Conservation (phyloP, 2,329 filamentous ascomycete genomes). For the Capronia epimyces region DNA sequence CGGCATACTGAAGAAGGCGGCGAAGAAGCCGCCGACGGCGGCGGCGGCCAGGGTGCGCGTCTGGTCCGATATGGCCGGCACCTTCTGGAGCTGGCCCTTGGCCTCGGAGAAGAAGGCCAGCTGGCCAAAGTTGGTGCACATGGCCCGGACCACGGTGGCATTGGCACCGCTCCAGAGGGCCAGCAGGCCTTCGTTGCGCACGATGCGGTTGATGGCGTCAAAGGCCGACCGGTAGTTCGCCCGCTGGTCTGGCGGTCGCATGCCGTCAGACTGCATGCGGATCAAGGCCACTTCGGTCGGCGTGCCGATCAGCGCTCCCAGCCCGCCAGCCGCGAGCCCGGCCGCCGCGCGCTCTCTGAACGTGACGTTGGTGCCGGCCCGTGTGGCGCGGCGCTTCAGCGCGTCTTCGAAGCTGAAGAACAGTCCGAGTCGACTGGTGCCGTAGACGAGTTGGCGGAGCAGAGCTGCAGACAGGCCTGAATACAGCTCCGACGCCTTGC, state of each 20-base stretch:
- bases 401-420: conserved; percentile 90
- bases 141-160: conserved; percentile 88
- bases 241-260: conserved; percentile 76
- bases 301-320: conserved; percentile 93
- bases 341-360: conserved; percentile 83
- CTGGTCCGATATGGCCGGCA: conserved; percentile 54
- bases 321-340: conserved; percentile 76
- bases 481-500: conserved; percentile 83
- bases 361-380: conserved; percentile 63
- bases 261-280: conserved; percentile 93
- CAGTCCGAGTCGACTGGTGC: conserved; percentile 87
- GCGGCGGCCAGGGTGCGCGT: conserved; percentile 79
- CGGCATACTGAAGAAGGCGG: conserved; percentile 87
- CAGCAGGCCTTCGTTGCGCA: conserved; percentile 70
- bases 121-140: conserved; percentile 97
- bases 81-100: conserved; percentile 78
- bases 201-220: conserved; percentile 76
- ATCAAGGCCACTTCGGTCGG: conserved; percentile 93
- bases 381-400: conserved; percentile 65
- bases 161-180: conserved; percentile 85
- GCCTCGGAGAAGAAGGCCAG: conserved; percentile 96
- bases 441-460: conserved; percentile 92
- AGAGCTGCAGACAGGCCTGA: conserved; percentile 90
- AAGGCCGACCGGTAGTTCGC: conserved; percentile 95
- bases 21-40: conserved; percentile 93